These are phyloP conservation scores for Acanthamoeba castellanii DNA, from an alignment of 208 protist species.

Conservation along the genomic window DNA sequence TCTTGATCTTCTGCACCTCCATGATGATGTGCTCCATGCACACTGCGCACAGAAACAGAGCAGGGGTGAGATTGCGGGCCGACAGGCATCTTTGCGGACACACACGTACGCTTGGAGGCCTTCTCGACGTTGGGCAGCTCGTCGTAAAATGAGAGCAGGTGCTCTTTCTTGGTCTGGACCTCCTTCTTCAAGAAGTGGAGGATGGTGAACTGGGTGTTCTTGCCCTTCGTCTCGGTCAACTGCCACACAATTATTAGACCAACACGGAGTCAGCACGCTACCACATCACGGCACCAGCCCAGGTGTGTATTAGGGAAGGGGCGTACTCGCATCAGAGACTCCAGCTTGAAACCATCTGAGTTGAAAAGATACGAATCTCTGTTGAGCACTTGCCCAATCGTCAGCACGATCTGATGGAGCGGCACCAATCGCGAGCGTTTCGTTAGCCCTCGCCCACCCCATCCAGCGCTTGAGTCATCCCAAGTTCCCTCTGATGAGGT, in stretches of 20 bases:
- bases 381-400: constrained; percentile 38
- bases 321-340: constrained; percentile 7
- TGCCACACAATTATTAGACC: too few species aligned
- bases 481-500: not conserved
- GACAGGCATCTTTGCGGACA: too few species aligned
- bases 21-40: constrained; percentile 43
- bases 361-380: constrained; percentile 3
- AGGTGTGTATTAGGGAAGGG: not conserved
- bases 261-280: not conserved
- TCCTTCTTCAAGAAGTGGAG: constrained; percentile 58
- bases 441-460: not conserved
- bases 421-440: too few species aligned
- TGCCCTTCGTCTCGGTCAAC: constrained; percentile 47
- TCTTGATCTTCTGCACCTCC: constrained; percentile 55
- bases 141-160: constrained; percentile 34
- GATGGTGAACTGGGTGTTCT: constrained; percentile 20
- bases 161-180: not conserved
- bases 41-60: not conserved
- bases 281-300: not conserved
- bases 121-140: constrained; percentile 10
- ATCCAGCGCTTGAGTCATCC: too few species aligned
- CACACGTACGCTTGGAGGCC: not conserved
- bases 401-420: not conserved
- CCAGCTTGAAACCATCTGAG: not conserved
- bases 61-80: too few species aligned